phyloP scores from a whole-genome alignment of 352 stramenopile genomes.

The Globisporangium camurandrum region DNA sequence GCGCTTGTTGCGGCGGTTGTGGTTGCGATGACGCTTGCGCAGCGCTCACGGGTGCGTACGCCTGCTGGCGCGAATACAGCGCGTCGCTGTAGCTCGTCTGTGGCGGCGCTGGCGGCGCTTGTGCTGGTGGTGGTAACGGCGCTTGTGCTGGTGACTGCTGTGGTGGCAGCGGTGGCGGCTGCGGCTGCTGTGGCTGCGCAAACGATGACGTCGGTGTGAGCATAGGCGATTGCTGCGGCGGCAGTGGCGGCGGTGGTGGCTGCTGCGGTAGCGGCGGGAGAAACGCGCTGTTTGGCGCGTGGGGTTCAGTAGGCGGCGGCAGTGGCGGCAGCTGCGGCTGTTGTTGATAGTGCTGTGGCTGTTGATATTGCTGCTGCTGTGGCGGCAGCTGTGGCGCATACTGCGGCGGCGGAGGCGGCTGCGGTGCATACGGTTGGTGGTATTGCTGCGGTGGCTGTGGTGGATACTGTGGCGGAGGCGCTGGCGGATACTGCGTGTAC shows the following conservation, averaged over 20 bases:
- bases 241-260: not conserved
- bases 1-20: constrained; percentile 6
- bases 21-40: not conserved
- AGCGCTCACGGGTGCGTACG: constrained; percentile 22
- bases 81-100: constrained; percentile 24
- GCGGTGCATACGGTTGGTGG: constrained; percentile 1
- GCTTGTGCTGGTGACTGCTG: not conserved
- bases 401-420: not conserved
- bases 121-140: not conserved
- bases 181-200: not conserved
- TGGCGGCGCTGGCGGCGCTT: constrained; percentile 1
- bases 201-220: constrained; percentile 1
- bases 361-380: constrained; percentile 3
- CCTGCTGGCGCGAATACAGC: constrained; percentile 25
- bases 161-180: constrained; percentile 4
- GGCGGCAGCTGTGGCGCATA: not conserved
- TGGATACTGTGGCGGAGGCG: not conserved
- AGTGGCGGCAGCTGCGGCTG: not conserved
- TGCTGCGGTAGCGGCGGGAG: constrained; percentile 6
- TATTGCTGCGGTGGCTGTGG: constrained; percentile 6
- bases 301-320: constrained; percentile 3
- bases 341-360: constrained; percentile 3
- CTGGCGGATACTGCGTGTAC: constrained; percentile 3
- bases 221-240: not conserved
- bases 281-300: not conserved